Base-by-base conservation (phyloP, 768 basidiomycete species). In the Auriculariales sp. region DNA sequence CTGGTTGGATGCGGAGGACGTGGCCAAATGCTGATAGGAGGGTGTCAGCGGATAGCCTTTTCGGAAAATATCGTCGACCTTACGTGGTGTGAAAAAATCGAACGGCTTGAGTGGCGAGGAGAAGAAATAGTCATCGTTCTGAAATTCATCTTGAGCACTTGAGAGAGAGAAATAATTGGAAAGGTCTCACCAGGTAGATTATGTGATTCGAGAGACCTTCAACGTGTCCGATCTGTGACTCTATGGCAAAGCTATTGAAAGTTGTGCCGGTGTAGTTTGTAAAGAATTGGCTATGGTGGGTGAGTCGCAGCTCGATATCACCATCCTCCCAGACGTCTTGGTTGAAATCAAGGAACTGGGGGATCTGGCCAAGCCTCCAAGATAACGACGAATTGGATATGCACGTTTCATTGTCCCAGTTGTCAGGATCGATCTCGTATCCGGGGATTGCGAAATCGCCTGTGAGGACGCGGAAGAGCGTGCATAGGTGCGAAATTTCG, bases 71-170 rank as follows among this genome's bases (percentile, higher is more conserved):
- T 19, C n/a, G 19, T 39, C 12, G 10, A 25, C 12, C 39, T 5
- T 5, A 44, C 39, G 22, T 10, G 39, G 58, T 42, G 66, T 65
- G 49, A 64, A 63, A 53, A 66, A 68, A 9, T 57, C 62, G 1
- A 60, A 56, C 10, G 62, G 61, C 11, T 60, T 57, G 3, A 65
- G 49, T 2, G 63, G 56, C 34, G 54, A 51, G 25, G 56, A 19
- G 52, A 70, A 54, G 56, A 66, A 71, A 48, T 67, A 66, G 55
- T 71, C 70, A 54, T 71, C 69, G 52, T 71, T 71, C 58, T 65
- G 51, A 11, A 52, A 7, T 14, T n/a, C 9, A 9, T 32, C 31
- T 32, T 32, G 31, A 32, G 15, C 15, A 32, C 31, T 15, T 7
- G 31, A 32, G 31, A 7, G 31, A 7, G 7, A 15, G 7, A 15